phyloP scores from a whole-genome alignment of 805 yeast genomes.

The Maudiozyma serrabonitensis region DNA sequence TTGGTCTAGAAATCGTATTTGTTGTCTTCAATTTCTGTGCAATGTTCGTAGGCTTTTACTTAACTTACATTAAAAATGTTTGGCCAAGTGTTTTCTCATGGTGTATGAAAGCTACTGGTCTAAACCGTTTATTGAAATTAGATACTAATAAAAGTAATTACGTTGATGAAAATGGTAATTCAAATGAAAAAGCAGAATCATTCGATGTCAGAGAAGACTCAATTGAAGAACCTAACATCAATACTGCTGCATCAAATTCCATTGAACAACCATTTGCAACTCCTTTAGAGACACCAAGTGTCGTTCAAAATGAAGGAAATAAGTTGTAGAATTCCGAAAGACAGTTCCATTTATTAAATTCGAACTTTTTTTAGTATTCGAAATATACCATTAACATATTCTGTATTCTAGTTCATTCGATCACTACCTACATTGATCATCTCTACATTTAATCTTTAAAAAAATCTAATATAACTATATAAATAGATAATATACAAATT shows the following conservation, averaged over 20 bases:
- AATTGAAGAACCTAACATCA: neutral
- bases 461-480: too few species aligned
- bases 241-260: neutral
- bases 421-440: neutral
- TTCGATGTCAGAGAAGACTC: neutral
- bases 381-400: neutral
- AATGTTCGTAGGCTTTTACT: conserved; percentile 19
- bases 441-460: neutral
- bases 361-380: too few species aligned
- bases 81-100: conserved; percentile 12
- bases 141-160: neutral
- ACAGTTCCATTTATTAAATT: neutral
- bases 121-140: neutral
- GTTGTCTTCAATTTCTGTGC: conserved; percentile 38
- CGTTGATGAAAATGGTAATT: neutral
- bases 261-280: neutral
- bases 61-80: conserved; percentile 13
- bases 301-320: neutral
- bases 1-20: conserved; percentile 48
- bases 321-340: neutral
- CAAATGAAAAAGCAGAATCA: neutral
- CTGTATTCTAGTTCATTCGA: neutral
- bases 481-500: too few species aligned
- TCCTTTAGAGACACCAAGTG: neutral
- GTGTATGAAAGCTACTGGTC: conserved; percentile 3